phyloP scores from a whole-genome alignment of 768 basidiomycete genomes.

The Daedaleopsis sinensis region DNA sequence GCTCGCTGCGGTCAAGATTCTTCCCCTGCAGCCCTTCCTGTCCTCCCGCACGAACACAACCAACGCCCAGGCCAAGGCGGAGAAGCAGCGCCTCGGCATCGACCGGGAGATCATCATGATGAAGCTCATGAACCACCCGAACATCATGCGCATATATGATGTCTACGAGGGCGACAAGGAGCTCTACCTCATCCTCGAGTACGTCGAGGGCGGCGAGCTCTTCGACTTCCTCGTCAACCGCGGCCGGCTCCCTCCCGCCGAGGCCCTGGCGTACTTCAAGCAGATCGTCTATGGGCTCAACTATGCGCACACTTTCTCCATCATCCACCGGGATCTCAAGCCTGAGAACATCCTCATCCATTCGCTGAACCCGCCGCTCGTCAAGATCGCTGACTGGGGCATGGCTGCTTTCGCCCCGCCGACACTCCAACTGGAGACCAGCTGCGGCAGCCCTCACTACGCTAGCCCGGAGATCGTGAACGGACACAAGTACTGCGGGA shows the following conservation, averaged over 20 bases:
- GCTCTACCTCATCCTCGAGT: conserved; percentile 92
- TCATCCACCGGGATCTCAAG: conserved; percentile 97
- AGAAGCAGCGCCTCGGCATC: conserved; percentile 84
- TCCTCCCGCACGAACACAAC: conserved; percentile 66
- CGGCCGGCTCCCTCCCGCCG: conserved; percentile 75
- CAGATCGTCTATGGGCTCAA: conserved; percentile 95
- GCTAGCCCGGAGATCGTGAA: conserved; percentile 96
- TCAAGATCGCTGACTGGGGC: conserved; percentile 98
- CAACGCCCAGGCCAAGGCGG: conserved; percentile 69
- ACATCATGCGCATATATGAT: conserved; percentile 94
- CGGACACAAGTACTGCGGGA: conserved; percentile 86
- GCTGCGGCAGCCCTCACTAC: conserved; percentile 96
- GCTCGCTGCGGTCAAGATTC: conserved; percentile 95
- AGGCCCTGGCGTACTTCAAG: conserved; percentile 92
- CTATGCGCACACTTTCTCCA: conserved; percentile 97
- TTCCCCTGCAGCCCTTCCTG: conserved; percentile 79
- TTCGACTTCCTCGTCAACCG: conserved; percentile 95
- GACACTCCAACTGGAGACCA: conserved; percentile 85
- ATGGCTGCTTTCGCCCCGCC: conserved; percentile 96
- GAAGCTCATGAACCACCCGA: conserved; percentile 99
- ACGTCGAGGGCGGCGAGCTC: conserved; percentile 93
- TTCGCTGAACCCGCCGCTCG: conserved; percentile 72
- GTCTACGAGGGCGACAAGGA: conserved; percentile 93
- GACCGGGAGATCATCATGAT: conserved; percentile 98
- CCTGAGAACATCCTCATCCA: conserved; percentile 97